These are phyloP conservation scores for Chimonanthus praecox DNA, from an alignment of 164 flowering plant species.

Conservation along the genomic window DNA sequence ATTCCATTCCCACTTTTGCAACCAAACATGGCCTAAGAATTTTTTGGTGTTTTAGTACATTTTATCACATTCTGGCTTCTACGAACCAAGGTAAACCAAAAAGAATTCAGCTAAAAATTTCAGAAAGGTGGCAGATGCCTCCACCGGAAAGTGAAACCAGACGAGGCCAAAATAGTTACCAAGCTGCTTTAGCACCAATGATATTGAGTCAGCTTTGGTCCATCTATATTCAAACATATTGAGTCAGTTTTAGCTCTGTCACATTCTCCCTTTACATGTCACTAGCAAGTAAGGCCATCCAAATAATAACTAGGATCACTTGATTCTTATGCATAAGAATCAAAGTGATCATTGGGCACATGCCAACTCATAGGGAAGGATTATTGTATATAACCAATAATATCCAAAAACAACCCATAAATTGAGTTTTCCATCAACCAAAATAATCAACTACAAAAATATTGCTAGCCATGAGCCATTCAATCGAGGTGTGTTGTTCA, in stretches of 20 bases:
- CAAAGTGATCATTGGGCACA: not conserved
- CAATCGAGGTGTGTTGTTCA: no score
- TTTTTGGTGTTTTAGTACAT: not conserved
- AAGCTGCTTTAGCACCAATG: not conserved
- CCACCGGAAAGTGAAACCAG: not conserved
- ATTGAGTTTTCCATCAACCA: no score
- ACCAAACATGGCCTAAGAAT: no score
- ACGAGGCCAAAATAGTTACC: not conserved
- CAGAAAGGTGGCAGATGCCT: not conserved
- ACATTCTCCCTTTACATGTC: no score
- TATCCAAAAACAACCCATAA: no score
- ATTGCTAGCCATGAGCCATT: no score
- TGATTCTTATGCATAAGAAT: not conserved
- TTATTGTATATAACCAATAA: no score
- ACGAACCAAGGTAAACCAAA: not conserved
- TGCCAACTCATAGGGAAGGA: not conserved
- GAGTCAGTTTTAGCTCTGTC: no score
- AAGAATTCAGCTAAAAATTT: not conserved
- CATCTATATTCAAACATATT: not conserved
- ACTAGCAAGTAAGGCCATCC: not conserved
- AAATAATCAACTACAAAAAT: no score
- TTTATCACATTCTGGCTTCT: not conserved
- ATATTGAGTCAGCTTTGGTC: not conserved
- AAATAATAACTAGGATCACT: not conserved
- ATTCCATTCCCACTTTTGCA: no score